Percentiles rank a stretch among this genome's conserved stretches.
Evolutionary conservation across 2,329 filamentous ascomycete genomes (phyloP).

Genomic region (Colletotrichum horii): DNA sequence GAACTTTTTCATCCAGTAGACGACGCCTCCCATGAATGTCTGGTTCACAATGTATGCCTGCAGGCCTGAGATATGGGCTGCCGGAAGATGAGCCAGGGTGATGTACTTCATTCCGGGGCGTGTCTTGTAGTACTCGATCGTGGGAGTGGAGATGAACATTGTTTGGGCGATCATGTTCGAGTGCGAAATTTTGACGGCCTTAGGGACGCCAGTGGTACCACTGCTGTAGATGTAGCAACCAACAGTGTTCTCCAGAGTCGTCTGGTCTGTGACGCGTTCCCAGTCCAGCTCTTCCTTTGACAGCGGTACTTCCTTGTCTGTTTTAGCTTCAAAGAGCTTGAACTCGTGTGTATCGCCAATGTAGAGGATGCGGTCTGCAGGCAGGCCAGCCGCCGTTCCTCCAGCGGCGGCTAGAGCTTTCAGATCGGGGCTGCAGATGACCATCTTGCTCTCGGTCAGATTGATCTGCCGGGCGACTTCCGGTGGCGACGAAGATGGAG

Average conservation of each 20-base stretch:
- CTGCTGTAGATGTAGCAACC: conserved; percentile 53
- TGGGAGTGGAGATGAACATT: conserved; percentile 32
- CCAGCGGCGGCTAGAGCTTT: conserved; percentile 53
- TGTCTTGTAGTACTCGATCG: conserved; percentile 31
- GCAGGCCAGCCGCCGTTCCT: conserved; percentile 49
- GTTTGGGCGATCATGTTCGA: conserved; percentile 46
- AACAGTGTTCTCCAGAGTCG: conserved; percentile 44
- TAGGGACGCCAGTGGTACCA: conserved; percentile 54
- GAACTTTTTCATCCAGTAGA: conserved; percentile 70
- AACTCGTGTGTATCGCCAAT: conserved; percentile 24
- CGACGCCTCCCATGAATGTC: conserved; percentile 46
- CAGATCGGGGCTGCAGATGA: conserved; percentile 53
- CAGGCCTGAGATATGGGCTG: conserved; percentile 52
- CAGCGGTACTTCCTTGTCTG: conserved; percentile 33
- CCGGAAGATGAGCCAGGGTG: conserved; percentile 48
- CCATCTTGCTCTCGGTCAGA: conserved; percentile 41
- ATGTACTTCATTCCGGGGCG: conserved; percentile 33
- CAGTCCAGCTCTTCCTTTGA: conserved; percentile 51
- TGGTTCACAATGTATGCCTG: conserved; percentile 47
- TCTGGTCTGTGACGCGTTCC: conserved; percentile 55
- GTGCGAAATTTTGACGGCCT: conserved; percentile 52
- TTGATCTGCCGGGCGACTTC: conserved; percentile 54
- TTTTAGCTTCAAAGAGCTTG: conserved; percentile 31
- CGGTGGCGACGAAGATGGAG: conserved; percentile 50
- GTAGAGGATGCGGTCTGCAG: conserved; percentile 31